These are phyloP conservation scores for Isabelozyma heimii DNA, from an alignment of 805 yeast species.

Conservation along the genomic window DNA sequence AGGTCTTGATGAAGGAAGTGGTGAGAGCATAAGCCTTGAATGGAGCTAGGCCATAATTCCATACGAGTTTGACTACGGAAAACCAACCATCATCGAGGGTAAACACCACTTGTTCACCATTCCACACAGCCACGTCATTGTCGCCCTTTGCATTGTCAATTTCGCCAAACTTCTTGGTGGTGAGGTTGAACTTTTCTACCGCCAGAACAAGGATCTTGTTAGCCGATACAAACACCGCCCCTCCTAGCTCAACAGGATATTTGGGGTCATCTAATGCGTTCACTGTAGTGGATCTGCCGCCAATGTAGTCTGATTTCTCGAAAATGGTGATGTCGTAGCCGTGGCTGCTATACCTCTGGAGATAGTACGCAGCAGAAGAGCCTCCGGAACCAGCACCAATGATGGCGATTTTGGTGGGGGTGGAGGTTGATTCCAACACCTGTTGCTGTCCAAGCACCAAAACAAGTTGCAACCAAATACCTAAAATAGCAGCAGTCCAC, in stretches of 20 bases:
- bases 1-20: constrained; percentile 17
- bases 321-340: constrained; percentile 38
- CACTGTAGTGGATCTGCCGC: constrained; percentile 45
- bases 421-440: neutral
- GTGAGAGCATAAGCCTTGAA: constrained; percentile 14
- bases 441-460: neutral
- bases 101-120: constrained; percentile 21
- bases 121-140: constrained; percentile 28
- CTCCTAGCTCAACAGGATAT: constrained; percentile 41
- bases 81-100: constrained; percentile 2
- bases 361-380: constrained; percentile 43
- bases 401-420: constrained; percentile 27
- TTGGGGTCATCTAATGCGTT: constrained; percentile 8
- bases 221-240: constrained; percentile 39
- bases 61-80: constrained; percentile 14
- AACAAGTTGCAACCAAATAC: neutral
- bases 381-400: constrained; percentile 57
- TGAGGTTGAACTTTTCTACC: constrained; percentile 31
- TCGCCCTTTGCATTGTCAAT: constrained; percentile 6
- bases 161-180: constrained; percentile 8
- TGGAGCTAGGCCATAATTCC: constrained; percentile 26
- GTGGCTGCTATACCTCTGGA: constrained; percentile 33
- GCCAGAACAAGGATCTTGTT: constrained; percentile 39
- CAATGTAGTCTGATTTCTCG: constrained; percentile 38
- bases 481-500: neutral